Conservation (phyloP, 805 yeast genomes). For the Pichia exigua region DNA sequence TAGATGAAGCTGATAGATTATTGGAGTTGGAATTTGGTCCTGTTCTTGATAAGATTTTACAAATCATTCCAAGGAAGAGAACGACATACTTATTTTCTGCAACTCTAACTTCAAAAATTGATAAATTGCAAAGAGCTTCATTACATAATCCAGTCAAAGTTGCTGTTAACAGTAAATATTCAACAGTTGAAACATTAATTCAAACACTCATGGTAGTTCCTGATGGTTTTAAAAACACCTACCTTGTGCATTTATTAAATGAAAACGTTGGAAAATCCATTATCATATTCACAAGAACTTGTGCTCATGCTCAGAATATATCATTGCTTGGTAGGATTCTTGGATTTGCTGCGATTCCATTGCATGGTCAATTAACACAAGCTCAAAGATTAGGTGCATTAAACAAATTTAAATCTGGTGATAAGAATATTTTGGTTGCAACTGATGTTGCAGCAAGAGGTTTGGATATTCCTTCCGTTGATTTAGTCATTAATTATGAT, state of each 20-base stretch:
- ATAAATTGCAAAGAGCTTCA: conserved; percentile 90
- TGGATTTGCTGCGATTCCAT: conserved; percentile 85
- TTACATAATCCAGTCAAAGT: conserved; percentile 82
- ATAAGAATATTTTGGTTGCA: conserved; percentile 61
- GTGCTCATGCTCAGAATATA: conserved; percentile 90
- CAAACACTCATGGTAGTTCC: conserved; percentile 89
- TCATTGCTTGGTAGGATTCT: conserved; percentile 71
- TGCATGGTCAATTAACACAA: conserved; percentile 88
- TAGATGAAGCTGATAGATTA: conserved; percentile 96
- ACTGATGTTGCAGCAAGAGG: conserved; percentile 97
- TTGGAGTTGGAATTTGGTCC: conserved; percentile 97
- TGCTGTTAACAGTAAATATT: conserved; percentile 80
- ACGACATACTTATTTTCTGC: conserved; percentile 88
- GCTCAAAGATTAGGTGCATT: conserved; percentile 77
- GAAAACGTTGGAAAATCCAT: conserved; percentile 79
- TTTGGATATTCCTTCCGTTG: conserved; percentile 90
- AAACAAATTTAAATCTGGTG: conserved; percentile 71
- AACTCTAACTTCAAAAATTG: conserved; percentile 95
- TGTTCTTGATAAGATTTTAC: conserved; percentile 77
- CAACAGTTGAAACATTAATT: conserved; percentile 88
- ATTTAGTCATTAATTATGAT: conserved; percentile 83
- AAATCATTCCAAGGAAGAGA: conserved; percentile 75
- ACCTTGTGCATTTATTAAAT: conserved; percentile 70
- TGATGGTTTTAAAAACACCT: conserved; percentile 87
- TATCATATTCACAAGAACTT: conserved; percentile 87